Base-by-base conservation (phyloP, 2,329 filamentous ascomycete species). In the Didymella exigua region DNA sequence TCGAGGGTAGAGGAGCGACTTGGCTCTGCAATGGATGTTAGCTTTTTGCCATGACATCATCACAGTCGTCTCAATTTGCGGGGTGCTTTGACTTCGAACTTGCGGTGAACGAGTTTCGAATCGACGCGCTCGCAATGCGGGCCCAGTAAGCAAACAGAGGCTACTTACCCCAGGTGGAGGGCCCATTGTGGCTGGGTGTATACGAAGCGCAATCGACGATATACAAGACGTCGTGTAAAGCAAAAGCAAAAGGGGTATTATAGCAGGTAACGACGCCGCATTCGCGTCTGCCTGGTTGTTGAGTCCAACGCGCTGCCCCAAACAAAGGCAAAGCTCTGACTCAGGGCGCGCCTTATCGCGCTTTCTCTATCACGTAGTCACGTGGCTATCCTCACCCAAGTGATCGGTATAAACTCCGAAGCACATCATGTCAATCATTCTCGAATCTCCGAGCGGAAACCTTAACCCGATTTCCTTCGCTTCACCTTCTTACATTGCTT, bases 1-100 rank as follows among this genome's bases (percentile, higher is more conserved):
- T 86, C 59, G 70, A 80, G 21, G 95, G 95, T 45, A 98, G 81
- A 62, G 93, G 92, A 71, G 92, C 92, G 65, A 93, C 79, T 78
- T 99, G 95, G 63, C 92, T 96, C 84, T 96, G 83, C n/a, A 41
- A 18, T 14, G 3, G 5, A 4, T 14, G 16, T 50, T 8, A 47
- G 50, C 31, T 11, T 34, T 7, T 19, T 26, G 11, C n/a, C 45
- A 34, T 47, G 46, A 42, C 46, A 42, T 49, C 40, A 46, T 47
- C n/a, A 9, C 24, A 24, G 16, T 13, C 11, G 6, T 14, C 5
- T 30, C 5, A n/a, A 46, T 19, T 27, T 38, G 30, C 36, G 43
- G 49, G 38, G 40, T 18, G 21, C 8, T 31, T n/a, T 37, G n/a
- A 13, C 14, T 7, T 45, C n/a, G 18, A 43, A 47, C 9, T 37